These are phyloP conservation scores for Tolypocladium paradoxum DNA, from an alignment of 2,329 filamentous ascomycete genomes.

Conservation along the genomic window DNA sequence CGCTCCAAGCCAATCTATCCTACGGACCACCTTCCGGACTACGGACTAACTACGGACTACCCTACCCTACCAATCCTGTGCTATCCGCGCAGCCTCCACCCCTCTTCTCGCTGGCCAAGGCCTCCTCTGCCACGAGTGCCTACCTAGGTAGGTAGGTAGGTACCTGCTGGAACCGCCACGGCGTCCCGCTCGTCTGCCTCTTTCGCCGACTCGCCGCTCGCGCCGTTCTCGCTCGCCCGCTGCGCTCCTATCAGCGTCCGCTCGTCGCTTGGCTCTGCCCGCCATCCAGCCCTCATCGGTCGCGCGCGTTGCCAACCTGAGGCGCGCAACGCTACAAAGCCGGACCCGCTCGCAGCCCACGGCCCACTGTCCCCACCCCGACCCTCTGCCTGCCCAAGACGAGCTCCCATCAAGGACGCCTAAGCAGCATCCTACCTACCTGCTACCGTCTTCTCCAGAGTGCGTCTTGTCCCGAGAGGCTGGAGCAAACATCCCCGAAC, in stretches of 20 bases:
- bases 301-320: background rate
- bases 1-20: background rate
- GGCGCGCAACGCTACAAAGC: background rate
- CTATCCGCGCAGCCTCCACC: background rate
- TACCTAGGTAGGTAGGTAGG: no score
- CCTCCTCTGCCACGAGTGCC: no score
- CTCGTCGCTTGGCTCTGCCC: no score
- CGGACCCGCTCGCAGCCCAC: slow-evolving; percentile 2
- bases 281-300: background rate
- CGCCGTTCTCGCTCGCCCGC: background rate
- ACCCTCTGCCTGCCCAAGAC: slow-evolving; percentile 1
- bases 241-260: background rate
- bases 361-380: slow-evolving; percentile 1
- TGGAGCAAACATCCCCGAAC: slow-evolving; percentile 6
- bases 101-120: background rate
- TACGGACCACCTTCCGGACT: no score
- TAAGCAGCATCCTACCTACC: background rate
- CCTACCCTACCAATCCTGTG: background rate
- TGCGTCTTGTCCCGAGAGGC: slow-evolving; percentile 2
- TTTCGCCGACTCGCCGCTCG: background rate
- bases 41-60: no score
- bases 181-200: background rate
- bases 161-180: background rate
- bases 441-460: background rate
- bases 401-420: slow-evolving; percentile 2